phyloP scores from a whole-genome alignment of 2,329 filamentous ascomycete genomes.

The Truncatella angustata region DNA sequence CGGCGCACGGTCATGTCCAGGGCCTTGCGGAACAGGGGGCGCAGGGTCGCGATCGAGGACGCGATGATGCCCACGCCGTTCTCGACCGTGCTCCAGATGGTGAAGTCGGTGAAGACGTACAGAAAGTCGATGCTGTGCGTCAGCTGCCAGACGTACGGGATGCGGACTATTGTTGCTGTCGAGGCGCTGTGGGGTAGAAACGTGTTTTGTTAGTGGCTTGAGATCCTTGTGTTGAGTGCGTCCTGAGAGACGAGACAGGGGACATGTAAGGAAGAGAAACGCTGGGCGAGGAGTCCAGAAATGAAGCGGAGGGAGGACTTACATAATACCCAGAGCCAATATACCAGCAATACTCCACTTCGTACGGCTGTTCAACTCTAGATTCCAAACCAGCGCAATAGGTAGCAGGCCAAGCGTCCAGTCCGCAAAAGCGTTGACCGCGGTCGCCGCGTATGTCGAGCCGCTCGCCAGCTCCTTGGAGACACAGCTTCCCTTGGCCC shows the following conservation, averaged over 20 bases:
- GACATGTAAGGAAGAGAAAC: no score
- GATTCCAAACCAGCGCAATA: conserved; percentile 32
- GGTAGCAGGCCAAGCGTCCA: conserved; percentile 36
- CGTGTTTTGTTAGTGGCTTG: neutral
- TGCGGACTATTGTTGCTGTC: conserved; percentile 39
- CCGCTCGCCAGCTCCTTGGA: conserved; percentile 25
- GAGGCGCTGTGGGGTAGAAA: conserved; percentile 34
- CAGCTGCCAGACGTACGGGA: conserved; percentile 39
- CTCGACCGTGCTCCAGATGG: conserved; percentile 44
- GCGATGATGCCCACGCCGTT: conserved; percentile 38
- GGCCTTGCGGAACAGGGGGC: conserved; percentile 29
- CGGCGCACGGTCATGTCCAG: conserved; percentile 9
- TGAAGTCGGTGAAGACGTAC: conserved; percentile 39
- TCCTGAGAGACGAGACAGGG: no score
- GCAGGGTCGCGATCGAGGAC: conserved; percentile 35
- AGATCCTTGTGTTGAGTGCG: no score
- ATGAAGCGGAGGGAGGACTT: conserved; percentile 19
- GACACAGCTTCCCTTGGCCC: conserved; percentile 30
- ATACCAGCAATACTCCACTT: conserved; percentile 32
- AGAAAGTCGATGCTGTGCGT: conserved; percentile 34
- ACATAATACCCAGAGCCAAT: conserved; percentile 35
- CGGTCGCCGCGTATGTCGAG: conserved; percentile 33
- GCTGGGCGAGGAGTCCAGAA: neutral
- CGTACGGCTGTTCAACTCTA: conserved; percentile 32
- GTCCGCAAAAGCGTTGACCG: conserved; percentile 31